phyloP scores from a whole-genome alignment of 2,329 filamentous ascomycete species.

The Aspergillus pseudoterreus region DNA sequence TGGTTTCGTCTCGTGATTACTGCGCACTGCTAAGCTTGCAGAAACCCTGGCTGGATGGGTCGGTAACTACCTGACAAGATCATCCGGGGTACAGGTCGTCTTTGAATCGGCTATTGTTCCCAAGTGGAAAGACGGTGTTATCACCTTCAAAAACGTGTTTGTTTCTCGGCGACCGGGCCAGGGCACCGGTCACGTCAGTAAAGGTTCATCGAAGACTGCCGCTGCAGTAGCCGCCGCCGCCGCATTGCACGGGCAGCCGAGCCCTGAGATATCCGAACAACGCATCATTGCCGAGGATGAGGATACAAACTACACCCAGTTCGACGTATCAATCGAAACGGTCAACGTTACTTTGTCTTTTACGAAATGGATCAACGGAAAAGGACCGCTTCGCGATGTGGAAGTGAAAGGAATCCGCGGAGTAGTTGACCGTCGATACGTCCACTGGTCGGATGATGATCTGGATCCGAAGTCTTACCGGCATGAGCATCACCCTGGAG shows the following conservation, averaged over 20 bases:
- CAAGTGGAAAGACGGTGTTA: constrained; percentile 91
- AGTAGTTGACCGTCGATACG: constrained; percentile 83
- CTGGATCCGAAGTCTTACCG: constrained; percentile 83
- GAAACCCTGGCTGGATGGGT: constrained; percentile 92
- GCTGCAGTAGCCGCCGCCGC: constrained; percentile 80
- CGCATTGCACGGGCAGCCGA: constrained; percentile 45
- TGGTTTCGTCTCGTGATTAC: constrained; percentile 8
- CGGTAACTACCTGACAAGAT: constrained; percentile 91
- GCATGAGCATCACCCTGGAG: constrained; percentile 81
- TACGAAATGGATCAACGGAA: constrained; percentile 98
- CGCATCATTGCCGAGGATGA: constrained; percentile 54
- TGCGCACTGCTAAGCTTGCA: constrained; percentile 32
- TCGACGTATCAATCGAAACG: constrained; percentile 89
- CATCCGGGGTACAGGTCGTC: constrained; percentile 86
- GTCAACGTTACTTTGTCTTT: constrained; percentile 97
- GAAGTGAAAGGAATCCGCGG: constrained; percentile 91
- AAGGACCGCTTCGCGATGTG: constrained; percentile 84
- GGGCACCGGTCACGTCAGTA: constrained; percentile 75
- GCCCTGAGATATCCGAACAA: constrained; percentile 37
- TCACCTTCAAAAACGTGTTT: constrained; percentile 94
- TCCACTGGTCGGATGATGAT: constrained; percentile 65
- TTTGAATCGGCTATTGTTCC: constrained; percentile 98
- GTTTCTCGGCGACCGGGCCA: constrained; percentile 88
- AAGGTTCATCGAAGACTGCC: constrained; percentile 80
- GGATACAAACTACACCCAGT: constrained; percentile 96